phyloP scores from a whole-genome alignment of 371 early-diverging fungal species.

The Apophysomyces sp. region DNA sequence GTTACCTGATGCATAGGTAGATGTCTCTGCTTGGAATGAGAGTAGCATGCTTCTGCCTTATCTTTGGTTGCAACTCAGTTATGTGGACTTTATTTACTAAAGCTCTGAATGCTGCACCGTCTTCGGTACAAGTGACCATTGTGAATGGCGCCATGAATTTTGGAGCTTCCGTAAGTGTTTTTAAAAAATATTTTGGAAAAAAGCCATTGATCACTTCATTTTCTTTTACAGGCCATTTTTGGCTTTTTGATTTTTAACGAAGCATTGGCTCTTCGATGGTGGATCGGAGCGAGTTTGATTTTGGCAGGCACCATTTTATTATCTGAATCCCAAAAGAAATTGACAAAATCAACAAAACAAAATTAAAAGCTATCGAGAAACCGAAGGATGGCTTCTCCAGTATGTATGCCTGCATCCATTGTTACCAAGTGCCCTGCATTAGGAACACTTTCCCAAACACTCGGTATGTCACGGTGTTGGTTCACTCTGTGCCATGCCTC shows the following conservation, averaged over 20 bases:
- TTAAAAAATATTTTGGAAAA: background rate
- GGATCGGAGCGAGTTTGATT: slow-evolving; percentile 76
- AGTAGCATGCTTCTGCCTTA: slow-evolving; percentile 50
- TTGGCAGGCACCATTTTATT: slow-evolving; percentile 59
- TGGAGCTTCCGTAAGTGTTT: slow-evolving; percentile 56
- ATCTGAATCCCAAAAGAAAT: slow-evolving; percentile 34
- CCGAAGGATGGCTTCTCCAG: slow-evolving; percentile 15
- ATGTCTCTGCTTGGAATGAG: slow-evolving; percentile 47
- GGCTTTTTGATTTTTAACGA: slow-evolving; percentile 71
- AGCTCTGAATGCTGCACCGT: slow-evolving; percentile 66
- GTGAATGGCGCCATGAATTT: slow-evolving; percentile 77
- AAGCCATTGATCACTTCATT: background rate
- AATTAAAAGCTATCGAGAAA: slow-evolving; percentile 3
- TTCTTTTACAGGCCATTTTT: slow-evolving; percentile 52
- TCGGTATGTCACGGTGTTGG: slow-evolving; percentile 7
- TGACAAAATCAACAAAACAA: slow-evolving; percentile 12
- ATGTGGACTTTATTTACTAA: slow-evolving; percentile 86
- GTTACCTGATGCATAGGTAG: slow-evolving; percentile 3
- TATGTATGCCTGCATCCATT: slow-evolving; percentile 21
- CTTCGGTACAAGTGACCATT: slow-evolving; percentile 70
- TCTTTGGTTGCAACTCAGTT: slow-evolving; percentile 68
- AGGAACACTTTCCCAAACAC: slow-evolving; percentile 3
- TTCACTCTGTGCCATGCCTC: slow-evolving; percentile 19
- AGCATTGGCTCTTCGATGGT: slow-evolving; percentile 69
- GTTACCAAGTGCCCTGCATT: slow-evolving; percentile 34